These are phyloP conservation scores for Brettanomyces naardenensis DNA, from an alignment of 805 yeast species.

Conservation along the genomic window DNA sequence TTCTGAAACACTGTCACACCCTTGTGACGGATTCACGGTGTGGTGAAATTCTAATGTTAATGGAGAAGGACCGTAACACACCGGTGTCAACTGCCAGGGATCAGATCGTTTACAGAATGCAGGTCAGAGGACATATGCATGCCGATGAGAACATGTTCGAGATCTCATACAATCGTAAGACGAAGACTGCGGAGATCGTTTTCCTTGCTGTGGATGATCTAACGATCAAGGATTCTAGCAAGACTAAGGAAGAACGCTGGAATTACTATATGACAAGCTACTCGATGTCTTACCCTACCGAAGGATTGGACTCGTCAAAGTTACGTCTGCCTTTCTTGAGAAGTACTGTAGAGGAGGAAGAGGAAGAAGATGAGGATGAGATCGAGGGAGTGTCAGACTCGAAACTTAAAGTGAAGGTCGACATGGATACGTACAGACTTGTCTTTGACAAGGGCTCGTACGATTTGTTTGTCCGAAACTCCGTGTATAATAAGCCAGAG, in stretches of 20 bases:
- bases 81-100: slow-evolving; percentile 67
- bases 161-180: slow-evolving; percentile 55
- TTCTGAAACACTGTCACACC: slow-evolving; percentile 81
- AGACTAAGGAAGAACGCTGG: slow-evolving; percentile 74
- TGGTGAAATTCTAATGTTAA: slow-evolving; percentile 70
- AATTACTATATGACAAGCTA: slow-evolving; percentile 90
- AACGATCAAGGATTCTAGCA: slow-evolving; percentile 60
- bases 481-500: slow-evolving; percentile 33
- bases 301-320: slow-evolving; percentile 77
- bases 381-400: slow-evolving; percentile 61
- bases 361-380: slow-evolving; percentile 29
- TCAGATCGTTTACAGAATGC: slow-evolving; percentile 86
- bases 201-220: slow-evolving; percentile 84
- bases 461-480: slow-evolving; percentile 68
- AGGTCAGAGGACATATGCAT: slow-evolving; percentile 69
- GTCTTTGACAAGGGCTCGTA: slow-evolving; percentile 72
- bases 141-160: slow-evolving; percentile 91
- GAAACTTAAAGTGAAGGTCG: slow-evolving; percentile 68
- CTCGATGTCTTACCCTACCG: slow-evolving; percentile 94
- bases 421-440: slow-evolving; percentile 70
- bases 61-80: slow-evolving; percentile 69
- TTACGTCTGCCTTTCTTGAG: slow-evolving; percentile 75
- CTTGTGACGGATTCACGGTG: slow-evolving; percentile 73
- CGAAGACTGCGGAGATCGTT: slow-evolving; percentile 56
- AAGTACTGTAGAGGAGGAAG: slow-evolving; percentile 43